A percentile compares a stretch with the other conserved stretches of the same genome.
These are phyloP conservation scores for Raphidocelis subcapitata DNA, from an alignment of 139 green algal genomes.

Conservation along the genomic window DNA sequence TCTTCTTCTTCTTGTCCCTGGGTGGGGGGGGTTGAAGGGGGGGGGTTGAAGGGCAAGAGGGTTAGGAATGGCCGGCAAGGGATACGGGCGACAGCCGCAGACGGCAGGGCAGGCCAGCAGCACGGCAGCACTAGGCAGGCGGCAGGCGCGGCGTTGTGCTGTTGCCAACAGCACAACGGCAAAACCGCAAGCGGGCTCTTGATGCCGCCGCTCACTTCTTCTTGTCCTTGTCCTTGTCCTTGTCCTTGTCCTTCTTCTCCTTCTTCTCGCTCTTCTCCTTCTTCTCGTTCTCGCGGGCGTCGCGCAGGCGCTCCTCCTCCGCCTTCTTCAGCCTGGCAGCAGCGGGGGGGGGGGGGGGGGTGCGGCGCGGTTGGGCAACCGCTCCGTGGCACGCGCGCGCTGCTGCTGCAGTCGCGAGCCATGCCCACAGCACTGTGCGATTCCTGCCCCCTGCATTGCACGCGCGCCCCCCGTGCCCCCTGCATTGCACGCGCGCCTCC, in stretches of 20 bases:
- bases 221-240: slow-evolving; percentile 52
- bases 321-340: slow-evolving; percentile 83
- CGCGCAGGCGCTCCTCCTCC: slow-evolving; percentile 88
- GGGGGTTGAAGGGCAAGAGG: not conserved
- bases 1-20: slow-evolving; percentile 44
- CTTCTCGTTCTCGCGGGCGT: slow-evolving; percentile 57
- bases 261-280: slow-evolving; percentile 62
- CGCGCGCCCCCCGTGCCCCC: too few relatives aligned
- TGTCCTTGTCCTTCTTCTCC: slow-evolving; percentile 56
- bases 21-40: not conserved
- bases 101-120: too few relatives aligned
- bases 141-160: too few relatives aligned
- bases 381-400: not conserved
- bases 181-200: too few relatives aligned
- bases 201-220: slow-evolving; percentile 40
- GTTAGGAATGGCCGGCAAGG: not conserved
- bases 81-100: too few relatives aligned
- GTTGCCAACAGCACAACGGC: too few relatives aligned
- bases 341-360: not conserved
- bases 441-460: not conserved
- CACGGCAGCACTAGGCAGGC: too few relatives aligned
- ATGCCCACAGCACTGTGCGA: not conserved
- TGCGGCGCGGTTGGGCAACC: not conserved
- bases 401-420: too few relatives aligned
- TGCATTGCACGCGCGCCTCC: too few relatives aligned